These are phyloP conservation scores for Fusarium sp. DNA, from an alignment of 2,329 filamentous ascomycete genomes.

Conservation along the genomic window DNA sequence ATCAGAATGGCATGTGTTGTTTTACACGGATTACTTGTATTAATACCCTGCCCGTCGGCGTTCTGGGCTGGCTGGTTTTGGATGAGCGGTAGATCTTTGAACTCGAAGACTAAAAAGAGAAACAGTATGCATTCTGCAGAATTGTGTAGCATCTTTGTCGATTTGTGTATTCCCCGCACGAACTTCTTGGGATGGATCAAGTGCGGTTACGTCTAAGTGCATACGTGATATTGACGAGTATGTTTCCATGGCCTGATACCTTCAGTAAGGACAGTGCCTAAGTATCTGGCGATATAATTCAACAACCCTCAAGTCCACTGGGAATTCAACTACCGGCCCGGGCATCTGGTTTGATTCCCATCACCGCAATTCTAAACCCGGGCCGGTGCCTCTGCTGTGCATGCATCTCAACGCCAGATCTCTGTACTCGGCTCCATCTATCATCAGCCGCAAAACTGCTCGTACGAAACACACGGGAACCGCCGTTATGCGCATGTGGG, in stretches of 20 bases:
- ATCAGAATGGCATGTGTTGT: slow-evolving; percentile 19
- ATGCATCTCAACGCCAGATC: background rate
- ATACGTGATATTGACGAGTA: slow-evolving; percentile 7
- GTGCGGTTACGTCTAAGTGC: background rate
- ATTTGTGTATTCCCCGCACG: slow-evolving; percentile 6
- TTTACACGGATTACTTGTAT: slow-evolving; percentile 37
- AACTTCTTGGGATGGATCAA: slow-evolving; percentile 6
- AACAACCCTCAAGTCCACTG: background rate
- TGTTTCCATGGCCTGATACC: background rate
- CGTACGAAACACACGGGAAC: slow-evolving; percentile 30
- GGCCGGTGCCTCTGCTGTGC: slow-evolving; percentile 29
- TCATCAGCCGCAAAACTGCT: slow-evolving; percentile 3
- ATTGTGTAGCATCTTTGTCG: background rate
- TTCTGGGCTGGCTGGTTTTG: slow-evolving; percentile 34
- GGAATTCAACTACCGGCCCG: slow-evolving; percentile 31
- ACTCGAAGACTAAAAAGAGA: background rate
- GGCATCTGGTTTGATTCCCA: background rate
- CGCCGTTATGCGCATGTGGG: slow-evolving; percentile 26
- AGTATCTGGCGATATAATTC: background rate
- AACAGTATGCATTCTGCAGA: background rate
- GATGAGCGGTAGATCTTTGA: slow-evolving; percentile 15
- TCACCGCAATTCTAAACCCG: slow-evolving; percentile 18
- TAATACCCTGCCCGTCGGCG: slow-evolving; percentile 43
- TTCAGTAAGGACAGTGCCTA: background rate
- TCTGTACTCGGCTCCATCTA: background rate